Evolutionary conservation across 176 grass and related monocot genomes (phyloP).

Genomic region (Aegilops bicornis): DNA sequence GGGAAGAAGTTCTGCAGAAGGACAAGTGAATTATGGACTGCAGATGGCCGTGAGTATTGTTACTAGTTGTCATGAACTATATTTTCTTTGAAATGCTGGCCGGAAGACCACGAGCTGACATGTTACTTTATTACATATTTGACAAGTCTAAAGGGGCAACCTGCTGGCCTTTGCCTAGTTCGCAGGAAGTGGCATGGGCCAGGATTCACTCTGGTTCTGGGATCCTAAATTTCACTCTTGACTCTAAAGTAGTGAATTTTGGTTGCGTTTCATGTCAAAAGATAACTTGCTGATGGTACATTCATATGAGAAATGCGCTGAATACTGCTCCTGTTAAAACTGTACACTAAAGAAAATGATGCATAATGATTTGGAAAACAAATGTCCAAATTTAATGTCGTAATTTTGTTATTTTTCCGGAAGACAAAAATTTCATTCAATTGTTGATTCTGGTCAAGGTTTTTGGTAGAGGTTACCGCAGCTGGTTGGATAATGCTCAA

Average conservation of each 20-base stretch:
- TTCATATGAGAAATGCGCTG: neutral
- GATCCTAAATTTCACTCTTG: neutral
- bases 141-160: constrained; percentile 18
- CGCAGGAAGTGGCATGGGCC: neutral
- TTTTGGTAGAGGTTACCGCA: neutral
- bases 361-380: neutral
- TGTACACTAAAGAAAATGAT: neutral
- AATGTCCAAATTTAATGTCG: neutral
- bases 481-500: neutral
- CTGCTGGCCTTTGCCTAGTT: constrained; percentile 7
- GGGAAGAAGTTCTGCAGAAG: constrained; percentile 90
- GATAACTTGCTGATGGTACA: neutral
- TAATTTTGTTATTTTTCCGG: neutral
- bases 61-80: constrained; percentile 4
- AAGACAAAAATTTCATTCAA: neutral
- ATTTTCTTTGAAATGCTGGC: neutral
- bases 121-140: neutral
- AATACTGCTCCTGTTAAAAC: neutral
- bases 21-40: constrained; percentile 95
- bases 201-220: neutral
- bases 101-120: neutral
- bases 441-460: neutral
- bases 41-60: constrained; percentile 83
- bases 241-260: neutral
- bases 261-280: neutral